These are phyloP conservation scores for Hypoxylon fragiforme DNA, from an alignment of 495 filamentous ascomycete genomes.

Conservation along the genomic window DNA sequence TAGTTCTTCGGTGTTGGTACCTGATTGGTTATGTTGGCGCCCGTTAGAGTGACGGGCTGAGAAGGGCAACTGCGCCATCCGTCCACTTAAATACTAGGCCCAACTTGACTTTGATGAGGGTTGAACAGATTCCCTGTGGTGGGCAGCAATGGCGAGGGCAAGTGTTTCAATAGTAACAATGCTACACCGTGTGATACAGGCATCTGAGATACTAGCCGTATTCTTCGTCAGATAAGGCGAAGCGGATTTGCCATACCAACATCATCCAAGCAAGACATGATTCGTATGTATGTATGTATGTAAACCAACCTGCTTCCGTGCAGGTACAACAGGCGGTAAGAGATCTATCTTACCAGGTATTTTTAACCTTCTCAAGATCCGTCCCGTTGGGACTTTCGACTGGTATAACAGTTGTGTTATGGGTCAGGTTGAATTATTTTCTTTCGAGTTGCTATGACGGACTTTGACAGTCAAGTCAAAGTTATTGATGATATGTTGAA, in stretches of 20 bases:
- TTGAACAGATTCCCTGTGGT: constrained; percentile 1
- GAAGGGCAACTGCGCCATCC: constrained; percentile 20
- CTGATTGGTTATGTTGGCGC: constrained; percentile 51
- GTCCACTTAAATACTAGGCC: constrained; percentile 13
- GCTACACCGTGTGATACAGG: neutral
- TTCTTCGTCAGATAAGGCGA: neutral
- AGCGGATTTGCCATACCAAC: constrained; percentile 2
- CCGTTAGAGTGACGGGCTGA: constrained; percentile 43
- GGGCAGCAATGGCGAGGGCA: constrained; percentile 5
- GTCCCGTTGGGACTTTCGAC: constrained; percentile 19
- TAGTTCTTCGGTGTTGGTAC: constrained; percentile 3
- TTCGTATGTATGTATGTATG: neutral
- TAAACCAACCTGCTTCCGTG: neutral
- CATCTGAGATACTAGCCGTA: no score
- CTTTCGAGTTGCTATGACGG: neutral
- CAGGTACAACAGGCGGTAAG: constrained; percentile 4
- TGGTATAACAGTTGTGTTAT: neutral
- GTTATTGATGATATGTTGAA: neutral
- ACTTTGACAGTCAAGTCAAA: neutral
- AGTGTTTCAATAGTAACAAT: neutral
- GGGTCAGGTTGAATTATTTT: neutral
- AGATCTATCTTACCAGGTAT: constrained; percentile 14
- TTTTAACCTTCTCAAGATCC: constrained; percentile 13
- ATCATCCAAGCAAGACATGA: constrained; percentile 1
- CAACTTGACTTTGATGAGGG: neutral